Conservation (phyloP, 768 basidiomycete species). For the Suillus alpinus region DNA sequence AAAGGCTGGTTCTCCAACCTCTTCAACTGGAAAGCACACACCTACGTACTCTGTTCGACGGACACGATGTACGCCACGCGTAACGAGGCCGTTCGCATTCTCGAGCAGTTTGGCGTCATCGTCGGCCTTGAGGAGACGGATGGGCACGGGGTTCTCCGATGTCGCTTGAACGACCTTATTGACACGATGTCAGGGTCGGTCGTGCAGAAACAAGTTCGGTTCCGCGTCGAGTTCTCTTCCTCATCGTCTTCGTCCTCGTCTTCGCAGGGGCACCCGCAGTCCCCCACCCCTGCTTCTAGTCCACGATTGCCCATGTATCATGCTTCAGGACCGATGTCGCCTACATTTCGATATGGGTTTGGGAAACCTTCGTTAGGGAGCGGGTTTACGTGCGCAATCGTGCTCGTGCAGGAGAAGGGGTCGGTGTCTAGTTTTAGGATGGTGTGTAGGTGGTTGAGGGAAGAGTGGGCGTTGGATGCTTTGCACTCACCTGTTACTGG, state of each 20-base stretch:
- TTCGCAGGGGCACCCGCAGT: constrained; percentile 19
- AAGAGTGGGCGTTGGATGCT: constrained; percentile 57
- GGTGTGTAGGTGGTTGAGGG: constrained; percentile 69
- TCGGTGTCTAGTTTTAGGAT: constrained; percentile 82
- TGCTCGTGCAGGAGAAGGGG: constrained; percentile 87
- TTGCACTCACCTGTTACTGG: constrained; percentile 27
- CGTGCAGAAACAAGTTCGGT: constrained; percentile 72
- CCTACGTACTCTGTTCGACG: constrained; percentile 53
- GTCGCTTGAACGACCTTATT: constrained; percentile 48
- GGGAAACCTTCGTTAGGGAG: constrained; percentile 24
- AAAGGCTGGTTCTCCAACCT: constrained; percentile 95
- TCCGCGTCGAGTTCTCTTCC: constrained; percentile 74
- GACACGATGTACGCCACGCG: constrained; percentile 61
- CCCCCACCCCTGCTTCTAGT: constrained; percentile 19
- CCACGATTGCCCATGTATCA: constrained; percentile 25
- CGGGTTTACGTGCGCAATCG: constrained; percentile 61
- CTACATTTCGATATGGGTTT: constrained; percentile 23
- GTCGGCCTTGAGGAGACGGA: constrained; percentile 56
- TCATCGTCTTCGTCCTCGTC: constrained; percentile 8
- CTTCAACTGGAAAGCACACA: constrained; percentile 84
- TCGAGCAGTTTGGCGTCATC: constrained; percentile 61
- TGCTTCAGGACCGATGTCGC: constrained; percentile 23
- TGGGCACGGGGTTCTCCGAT: constrained; percentile 44
- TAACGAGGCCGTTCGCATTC: constrained; percentile 57
- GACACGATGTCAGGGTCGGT: constrained; percentile 38